Percentiles rank a stretch among this genome's conserved stretches.
These are phyloP conservation scores for Chrysoporthe puriensis DNA, from an alignment of 2,329 filamentous ascomycete species.

Conservation along the genomic window DNA sequence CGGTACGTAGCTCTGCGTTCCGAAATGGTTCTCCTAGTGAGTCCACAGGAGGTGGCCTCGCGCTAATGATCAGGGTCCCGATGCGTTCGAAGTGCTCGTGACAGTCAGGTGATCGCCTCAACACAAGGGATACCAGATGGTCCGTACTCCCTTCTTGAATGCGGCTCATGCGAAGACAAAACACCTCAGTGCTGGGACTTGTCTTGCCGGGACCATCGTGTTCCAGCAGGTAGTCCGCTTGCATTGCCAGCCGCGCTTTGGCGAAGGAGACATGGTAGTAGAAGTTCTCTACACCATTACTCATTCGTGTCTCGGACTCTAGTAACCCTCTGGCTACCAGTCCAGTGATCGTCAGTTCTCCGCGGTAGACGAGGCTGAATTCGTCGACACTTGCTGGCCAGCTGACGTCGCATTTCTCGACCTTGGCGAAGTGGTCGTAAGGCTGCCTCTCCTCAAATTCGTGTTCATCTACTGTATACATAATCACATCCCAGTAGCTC, in stretches of 20 bases:
- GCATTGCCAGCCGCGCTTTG: background rate
- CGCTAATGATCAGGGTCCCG: background rate
- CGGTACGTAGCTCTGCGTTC: background rate
- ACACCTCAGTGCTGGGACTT: background rate
- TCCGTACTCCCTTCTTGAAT: background rate
- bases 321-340: background rate
- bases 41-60: constrained; percentile 4
- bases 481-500: background rate
- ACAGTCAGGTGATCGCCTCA: background rate
- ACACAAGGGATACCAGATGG: background rate
- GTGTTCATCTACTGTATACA: background rate
- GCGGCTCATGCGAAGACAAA: constrained; percentile 10
- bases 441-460: background rate
- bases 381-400: constrained; percentile 4
- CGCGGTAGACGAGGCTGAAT: background rate
- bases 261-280: background rate
- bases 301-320: background rate
- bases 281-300: background rate
- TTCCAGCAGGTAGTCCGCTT: background rate
- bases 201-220: background rate
- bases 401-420: background rate
- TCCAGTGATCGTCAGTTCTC: background rate
- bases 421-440: background rate
- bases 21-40: background rate
- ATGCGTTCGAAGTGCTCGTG: background rate